Evolutionary conservation across 2,329 filamentous ascomycete genomes (phyloP).

Genomic region (Xylaria sp.): DNA sequence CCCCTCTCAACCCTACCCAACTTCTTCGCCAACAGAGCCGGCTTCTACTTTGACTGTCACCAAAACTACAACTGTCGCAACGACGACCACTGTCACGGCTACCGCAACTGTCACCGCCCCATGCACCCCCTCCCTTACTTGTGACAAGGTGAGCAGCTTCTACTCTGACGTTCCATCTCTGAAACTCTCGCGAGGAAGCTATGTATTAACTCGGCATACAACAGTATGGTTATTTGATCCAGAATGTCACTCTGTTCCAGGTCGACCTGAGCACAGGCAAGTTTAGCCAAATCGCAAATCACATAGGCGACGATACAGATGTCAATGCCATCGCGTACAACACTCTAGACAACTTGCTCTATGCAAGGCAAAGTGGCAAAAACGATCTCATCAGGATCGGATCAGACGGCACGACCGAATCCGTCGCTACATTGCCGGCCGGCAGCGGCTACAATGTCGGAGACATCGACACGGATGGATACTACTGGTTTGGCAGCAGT

Average conservation of each 20-base stretch:
- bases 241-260: slow-evolving; percentile 29
- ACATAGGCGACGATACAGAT: slow-evolving; percentile 27
- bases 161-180: background rate
- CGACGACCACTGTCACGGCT: slow-evolving; percentile 27
- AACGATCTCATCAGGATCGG: slow-evolving; percentile 42
- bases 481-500: slow-evolving; percentile 31
- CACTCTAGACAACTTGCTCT: slow-evolving; percentile 42
- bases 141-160: slow-evolving; percentile 22
- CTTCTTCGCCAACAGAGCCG: slow-evolving; percentile 3
- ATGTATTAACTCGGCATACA: slow-evolving; percentile 7
- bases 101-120: slow-evolving; percentile 31
- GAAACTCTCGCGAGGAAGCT: background rate
- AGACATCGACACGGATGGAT: slow-evolving; percentile 40
- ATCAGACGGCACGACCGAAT: slow-evolving; percentile 30
- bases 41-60: slow-evolving; percentile 29
- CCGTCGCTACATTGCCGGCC: slow-evolving; percentile 27
- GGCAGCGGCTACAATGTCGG: slow-evolving; percentile 29
- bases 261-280: slow-evolving; percentile 34
- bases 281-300: slow-evolving; percentile 9
- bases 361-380: slow-evolving; percentile 25
- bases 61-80: slow-evolving; percentile 27
- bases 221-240: slow-evolving; percentile 38
- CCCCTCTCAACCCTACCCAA: slow-evolving; percentile 9
- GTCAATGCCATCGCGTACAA: slow-evolving; percentile 47
- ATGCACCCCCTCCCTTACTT: slow-evolving; percentile 29